Base-by-base conservation (phyloP, 495 filamentous ascomycete species). In the Aspergillus panamensis region DNA sequence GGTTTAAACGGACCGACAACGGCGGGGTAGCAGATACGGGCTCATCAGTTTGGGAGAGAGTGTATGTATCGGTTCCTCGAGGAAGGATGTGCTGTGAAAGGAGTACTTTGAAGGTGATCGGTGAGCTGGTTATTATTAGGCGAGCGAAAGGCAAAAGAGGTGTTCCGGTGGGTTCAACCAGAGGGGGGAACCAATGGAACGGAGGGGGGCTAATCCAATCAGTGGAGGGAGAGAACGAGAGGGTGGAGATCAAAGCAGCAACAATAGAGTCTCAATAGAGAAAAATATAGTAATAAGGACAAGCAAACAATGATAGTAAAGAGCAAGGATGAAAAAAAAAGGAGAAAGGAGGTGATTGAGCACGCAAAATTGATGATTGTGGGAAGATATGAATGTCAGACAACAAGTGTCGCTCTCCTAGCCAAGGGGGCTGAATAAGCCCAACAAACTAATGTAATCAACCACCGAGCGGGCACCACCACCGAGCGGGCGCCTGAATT, bases 141-240 rank as follows among this genome's bases (percentile, higher is more conserved):
- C 47, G 37, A 17, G 52, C 33, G 25, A 40, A 55, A 45, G 35
- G n/a, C n/a, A n/a, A n/a, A 49, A 29, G 54, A 30, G 33, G 12
- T 33, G 37, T 44, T 32, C 13, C 17, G 17, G 39, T 37, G 30
- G 52, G 39, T 54, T 58, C 30, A 43, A 16, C 44, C 33, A 58
- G 48, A 37, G 37, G 55, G n/a, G 32, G 14, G 20, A 49, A 51
- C 56, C 56, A 58, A 51, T 52, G 56, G 55, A 58, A 51, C 55
- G n/a, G 37, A 45, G 37, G 55, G 25, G 37, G n/a, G 21, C n/a
- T 52, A 16, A 49, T 58, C 56, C 56, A 58, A 58, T 58, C 16
- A 37, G 48, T 58, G 48, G 56, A 52, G 33, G n/a, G 31, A 52
- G 17, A 48, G 14, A 19, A 40, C 14, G 29, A 33, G 29, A 35